Percentiles rank a stretch among this genome's conserved stretches.
phyloP scores from a whole-genome alignment of 78 protist species.

The Dictyostelium firmibasis region DNA sequence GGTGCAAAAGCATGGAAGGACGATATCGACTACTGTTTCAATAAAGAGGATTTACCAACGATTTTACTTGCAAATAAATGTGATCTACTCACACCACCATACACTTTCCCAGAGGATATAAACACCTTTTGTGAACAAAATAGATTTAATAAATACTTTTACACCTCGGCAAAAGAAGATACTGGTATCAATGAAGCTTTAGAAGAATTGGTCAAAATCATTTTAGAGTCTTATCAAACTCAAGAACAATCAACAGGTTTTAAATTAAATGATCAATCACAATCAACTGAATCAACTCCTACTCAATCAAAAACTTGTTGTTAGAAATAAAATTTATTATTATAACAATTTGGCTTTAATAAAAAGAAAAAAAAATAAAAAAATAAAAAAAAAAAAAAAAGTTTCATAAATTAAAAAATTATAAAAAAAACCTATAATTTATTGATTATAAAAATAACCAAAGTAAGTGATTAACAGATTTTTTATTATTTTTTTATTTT shows the following conservation, averaged over 20 bases:
- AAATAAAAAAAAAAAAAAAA: neutral
- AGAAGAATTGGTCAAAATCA: slow-evolving; percentile 21
- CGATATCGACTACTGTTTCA: slow-evolving; percentile 44
- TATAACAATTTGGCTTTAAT: no score
- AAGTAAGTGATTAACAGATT: no score
- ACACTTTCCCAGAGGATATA: slow-evolving; percentile 52
- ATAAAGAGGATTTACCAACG: slow-evolving; percentile 20
- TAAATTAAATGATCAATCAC: neutral
- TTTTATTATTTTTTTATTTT: no score
- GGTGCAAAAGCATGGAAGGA: slow-evolving; percentile 49
- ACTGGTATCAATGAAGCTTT: slow-evolving; percentile 29
- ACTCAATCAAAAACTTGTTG: slow-evolving; percentile 36
- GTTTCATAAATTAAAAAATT: no score
- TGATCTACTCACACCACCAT: slow-evolving; percentile 24
- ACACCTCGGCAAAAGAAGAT: slow-evolving; percentile 62
- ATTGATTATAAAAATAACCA: no score
- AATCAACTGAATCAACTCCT: neutral
- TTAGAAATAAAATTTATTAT: neutral
- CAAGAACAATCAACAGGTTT: slow-evolving; percentile 2
- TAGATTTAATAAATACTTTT: slow-evolving; percentile 42
- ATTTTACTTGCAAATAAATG: slow-evolving; percentile 46
- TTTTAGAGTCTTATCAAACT: slow-evolving; percentile 23
- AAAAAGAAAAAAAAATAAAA: neutral
- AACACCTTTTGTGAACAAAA: slow-evolving; percentile 34
- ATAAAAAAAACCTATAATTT: no score